Percentiles rank a stretch among this genome's conserved stretches.
These are phyloP conservation scores for Paraphoma sp. DNA, from an alignment of 2,329 filamentous ascomycete genomes.

Conservation along the genomic window DNA sequence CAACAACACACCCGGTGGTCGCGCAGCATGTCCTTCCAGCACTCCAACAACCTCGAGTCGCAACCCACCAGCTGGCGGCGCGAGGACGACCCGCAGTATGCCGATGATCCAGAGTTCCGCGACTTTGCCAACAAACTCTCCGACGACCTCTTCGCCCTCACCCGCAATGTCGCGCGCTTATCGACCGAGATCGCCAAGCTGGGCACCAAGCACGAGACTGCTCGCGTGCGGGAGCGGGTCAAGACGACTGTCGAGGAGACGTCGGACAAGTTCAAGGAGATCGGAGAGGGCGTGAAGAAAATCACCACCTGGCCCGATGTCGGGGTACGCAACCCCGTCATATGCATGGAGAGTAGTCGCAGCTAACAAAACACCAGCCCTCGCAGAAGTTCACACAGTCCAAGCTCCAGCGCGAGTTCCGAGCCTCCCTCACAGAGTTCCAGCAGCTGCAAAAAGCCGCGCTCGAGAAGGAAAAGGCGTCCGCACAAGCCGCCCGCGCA, in stretches of 20 bases:
- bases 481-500: constrained; percentile 80
- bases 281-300: constrained; percentile 92
- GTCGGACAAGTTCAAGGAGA: constrained; percentile 83
- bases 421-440: constrained; percentile 86
- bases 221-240: constrained; percentile 87
- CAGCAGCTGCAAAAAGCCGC: constrained; percentile 88
- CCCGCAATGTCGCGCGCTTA: constrained; percentile 84
- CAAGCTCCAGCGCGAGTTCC: constrained; percentile 93
- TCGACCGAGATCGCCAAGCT: constrained; percentile 84
- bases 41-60: constrained; percentile 82
- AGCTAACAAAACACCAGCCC: constrained; percentile 62
- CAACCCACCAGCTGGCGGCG: constrained; percentile 72
- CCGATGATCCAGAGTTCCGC: constrained; percentile 92
- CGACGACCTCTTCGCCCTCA: constrained; percentile 87
- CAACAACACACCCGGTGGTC: neutral
- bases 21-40: constrained; percentile 84
- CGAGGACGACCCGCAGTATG: constrained; percentile 75
- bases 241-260: constrained; percentile 88
- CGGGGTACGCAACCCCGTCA: constrained; percentile 70
- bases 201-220: constrained; percentile 89
- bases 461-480: constrained; percentile 90
- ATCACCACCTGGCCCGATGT: constrained; percentile 73
- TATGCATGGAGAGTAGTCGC: too few relatives aligned
- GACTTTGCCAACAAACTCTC: constrained; percentile 81
- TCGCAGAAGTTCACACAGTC: constrained; percentile 96